Percentiles rank a stretch among this genome's conserved stretches.
phyloP scores from a whole-genome alignment of 129 eudicot genomes.

The Apium graveolens region DNA sequence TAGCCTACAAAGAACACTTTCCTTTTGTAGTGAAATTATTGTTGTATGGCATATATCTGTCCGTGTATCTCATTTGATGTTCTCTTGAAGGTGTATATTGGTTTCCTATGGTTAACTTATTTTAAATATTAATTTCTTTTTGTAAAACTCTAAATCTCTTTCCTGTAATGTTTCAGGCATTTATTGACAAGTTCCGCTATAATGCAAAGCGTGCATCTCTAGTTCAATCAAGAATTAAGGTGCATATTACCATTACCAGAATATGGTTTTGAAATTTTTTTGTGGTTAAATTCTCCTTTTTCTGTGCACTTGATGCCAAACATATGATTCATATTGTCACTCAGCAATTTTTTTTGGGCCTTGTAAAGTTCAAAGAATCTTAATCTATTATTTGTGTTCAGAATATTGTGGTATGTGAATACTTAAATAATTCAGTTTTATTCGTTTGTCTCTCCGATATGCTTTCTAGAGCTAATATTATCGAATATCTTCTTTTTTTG shows the following conservation, averaged over 20 bases:
- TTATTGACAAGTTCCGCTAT: slow-evolving; percentile 94
- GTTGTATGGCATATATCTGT: not conserved
- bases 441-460: not conserved
- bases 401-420: not conserved
- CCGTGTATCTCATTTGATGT: not conserved
- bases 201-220: slow-evolving; percentile 99
- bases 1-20: not conserved
- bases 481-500: not conserved
- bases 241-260: slow-evolving; percentile 16
- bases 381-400: not conserved
- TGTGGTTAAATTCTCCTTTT: not conserved
- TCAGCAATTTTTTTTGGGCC: not conserved
- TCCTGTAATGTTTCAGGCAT: slow-evolving; percentile 54
- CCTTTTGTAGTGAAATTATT: not conserved
- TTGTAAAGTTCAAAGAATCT: not conserved
- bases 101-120: not conserved
- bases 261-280: not conserved
- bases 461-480: slow-evolving; percentile 2
- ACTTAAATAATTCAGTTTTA: not conserved
- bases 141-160: not conserved
- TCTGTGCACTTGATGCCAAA: not conserved
- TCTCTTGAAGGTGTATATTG: not conserved
- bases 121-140: not conserved
- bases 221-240: slow-evolving; percentile 99
- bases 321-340: not conserved